Base-by-base conservation (phyloP, 2,329 filamentous ascomycete species). In the Monilinia polystroma region DNA sequence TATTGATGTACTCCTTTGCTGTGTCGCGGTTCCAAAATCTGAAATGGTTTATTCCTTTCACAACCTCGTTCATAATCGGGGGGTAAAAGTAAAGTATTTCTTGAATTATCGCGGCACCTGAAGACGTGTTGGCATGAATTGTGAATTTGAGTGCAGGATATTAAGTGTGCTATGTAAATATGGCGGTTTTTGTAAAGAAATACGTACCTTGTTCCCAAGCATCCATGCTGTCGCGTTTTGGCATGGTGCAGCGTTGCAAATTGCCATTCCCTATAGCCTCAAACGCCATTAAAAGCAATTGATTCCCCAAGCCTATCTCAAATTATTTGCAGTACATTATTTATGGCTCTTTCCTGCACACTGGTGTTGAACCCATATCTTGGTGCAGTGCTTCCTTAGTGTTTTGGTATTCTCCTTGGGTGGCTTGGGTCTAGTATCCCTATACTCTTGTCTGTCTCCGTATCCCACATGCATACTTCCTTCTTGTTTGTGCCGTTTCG, bases 261-360 rank as follows among this genome's bases (percentile, higher is more conserved):
- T 6, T 23, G 1, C 0, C 2, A 20, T 6, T 23, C 1, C 0
- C 2, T 26, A 18, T 5, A 49, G 3, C 1, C n/a, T 51, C 10
- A 2, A 23, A 11, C 8, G 2, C 14, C 14, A 14, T 10, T n/a
- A 14, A 20, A n/a, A 5, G 53, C 38, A 55, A 38, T 55, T 23
- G 18, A 2, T n/a, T 35, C 32, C n/a, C 53, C 32, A 23, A 18
- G 35, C 32, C 5, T 12, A 8, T 1, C n/a, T 3, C 2, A 14
- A 38, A n/a, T 4, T 38, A 6, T 23, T 8, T 7, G 11, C 5
- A 4, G 11, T 10, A 55, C 11, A 16, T 3, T 51, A 5, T 23
- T 14, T 29, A 11, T 26, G 49, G 23, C 12, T 7, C 29, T 16
- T 52, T 4, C 12, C 14, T 59, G 5, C 3, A 32, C 1, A 8